Conservation (phyloP, 768 basidiomycete species). For the Leccinum truebloodii region DNA sequence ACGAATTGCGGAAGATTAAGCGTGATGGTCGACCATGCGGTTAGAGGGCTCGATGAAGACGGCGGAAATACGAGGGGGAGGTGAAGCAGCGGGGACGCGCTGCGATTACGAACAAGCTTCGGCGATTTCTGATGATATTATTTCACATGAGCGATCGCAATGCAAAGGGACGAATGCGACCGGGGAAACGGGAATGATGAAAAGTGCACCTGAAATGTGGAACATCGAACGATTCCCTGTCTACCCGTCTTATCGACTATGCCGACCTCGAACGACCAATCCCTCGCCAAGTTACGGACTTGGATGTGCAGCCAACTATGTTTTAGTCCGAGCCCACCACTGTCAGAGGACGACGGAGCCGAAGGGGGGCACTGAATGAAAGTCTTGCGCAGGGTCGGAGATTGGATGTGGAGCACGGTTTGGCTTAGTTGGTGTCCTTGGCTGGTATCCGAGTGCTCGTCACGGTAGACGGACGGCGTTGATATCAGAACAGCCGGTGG, state of each 20-base stretch:
- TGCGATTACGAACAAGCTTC: constrained; percentile 41
- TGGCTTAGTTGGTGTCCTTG: constrained; percentile 49
- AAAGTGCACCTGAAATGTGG: constrained; percentile 74
- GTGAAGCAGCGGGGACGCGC: constrained; percentile 59
- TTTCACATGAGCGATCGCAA: constrained; percentile 10
- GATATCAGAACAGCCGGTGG: constrained; percentile 48
- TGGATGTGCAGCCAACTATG: constrained; percentile 79
- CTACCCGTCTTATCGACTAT: constrained; percentile 63
- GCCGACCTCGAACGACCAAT: constrained; percentile 78
- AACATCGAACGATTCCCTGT: constrained; percentile 62
- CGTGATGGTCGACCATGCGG: constrained; percentile 67
- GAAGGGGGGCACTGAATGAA: constrained; percentile 64
- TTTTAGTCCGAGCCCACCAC: constrained; percentile 53
- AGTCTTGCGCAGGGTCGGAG: constrained; percentile 67
- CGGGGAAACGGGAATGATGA: constrained; percentile 4
- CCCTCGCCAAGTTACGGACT: constrained; percentile 62
- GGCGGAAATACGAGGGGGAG: constrained; percentile 69
- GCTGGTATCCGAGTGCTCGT: constrained; percentile 33
- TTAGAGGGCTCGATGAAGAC: constrained; percentile 55
- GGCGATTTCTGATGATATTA: constrained; percentile 50
- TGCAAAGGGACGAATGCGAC: neutral
- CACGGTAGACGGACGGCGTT: constrained; percentile 35
- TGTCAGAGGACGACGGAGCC: constrained; percentile 13
- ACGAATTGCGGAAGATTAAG: constrained; percentile 62
- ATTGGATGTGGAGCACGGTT: constrained; percentile 78